Evolutionary conservation across 2,329 filamentous ascomycete species (phyloP).

Genomic region (Cercospora nicotianae): DNA sequence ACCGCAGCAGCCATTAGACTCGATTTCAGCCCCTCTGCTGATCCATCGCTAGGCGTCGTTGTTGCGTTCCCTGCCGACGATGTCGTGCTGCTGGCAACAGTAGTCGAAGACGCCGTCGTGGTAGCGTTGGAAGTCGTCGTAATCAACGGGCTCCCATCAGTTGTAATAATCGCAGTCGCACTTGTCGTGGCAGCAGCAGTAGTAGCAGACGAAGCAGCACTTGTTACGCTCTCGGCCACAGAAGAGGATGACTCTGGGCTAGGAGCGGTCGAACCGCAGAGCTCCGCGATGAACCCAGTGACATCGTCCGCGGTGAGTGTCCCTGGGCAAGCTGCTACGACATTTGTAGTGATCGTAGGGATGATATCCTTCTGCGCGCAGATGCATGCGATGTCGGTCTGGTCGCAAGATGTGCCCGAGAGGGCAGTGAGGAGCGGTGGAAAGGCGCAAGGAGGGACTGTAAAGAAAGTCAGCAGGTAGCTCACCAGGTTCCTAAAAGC

Average conservation of each 20-base stretch:
- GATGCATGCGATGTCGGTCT: conserved; percentile 20
- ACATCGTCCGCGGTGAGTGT: conserved; percentile 11
- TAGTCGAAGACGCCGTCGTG: background rate
- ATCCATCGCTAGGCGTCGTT: conserved; percentile 10
- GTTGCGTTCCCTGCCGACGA: background rate
- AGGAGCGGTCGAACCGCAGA: background rate
- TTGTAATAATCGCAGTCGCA: background rate
- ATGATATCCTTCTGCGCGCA: conserved; percentile 20
- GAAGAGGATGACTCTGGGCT: background rate
- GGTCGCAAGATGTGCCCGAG: conserved; percentile 18
- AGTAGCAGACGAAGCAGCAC: background rate
- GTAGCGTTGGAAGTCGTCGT: background rate
- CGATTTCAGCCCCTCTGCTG: conserved; percentile 7
- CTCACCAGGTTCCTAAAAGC: background rate
- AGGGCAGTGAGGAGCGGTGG: conserved; percentile 19
- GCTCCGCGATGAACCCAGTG: conserved; percentile 8
- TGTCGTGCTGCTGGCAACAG: background rate
- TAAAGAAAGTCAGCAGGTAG: background rate
- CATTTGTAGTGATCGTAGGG: conserved; percentile 11
- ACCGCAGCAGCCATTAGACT: conserved; percentile 20
- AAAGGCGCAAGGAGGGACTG: conserved; percentile 25
- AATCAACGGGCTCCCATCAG: background rate
- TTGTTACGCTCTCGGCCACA: background rate
- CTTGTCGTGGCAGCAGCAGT: background rate
- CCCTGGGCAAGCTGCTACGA: conserved; percentile 19